These are phyloP conservation scores for Nidula microcarpa DNA, from an alignment of 768 basidiomycete species.

Conservation along the genomic window DNA sequence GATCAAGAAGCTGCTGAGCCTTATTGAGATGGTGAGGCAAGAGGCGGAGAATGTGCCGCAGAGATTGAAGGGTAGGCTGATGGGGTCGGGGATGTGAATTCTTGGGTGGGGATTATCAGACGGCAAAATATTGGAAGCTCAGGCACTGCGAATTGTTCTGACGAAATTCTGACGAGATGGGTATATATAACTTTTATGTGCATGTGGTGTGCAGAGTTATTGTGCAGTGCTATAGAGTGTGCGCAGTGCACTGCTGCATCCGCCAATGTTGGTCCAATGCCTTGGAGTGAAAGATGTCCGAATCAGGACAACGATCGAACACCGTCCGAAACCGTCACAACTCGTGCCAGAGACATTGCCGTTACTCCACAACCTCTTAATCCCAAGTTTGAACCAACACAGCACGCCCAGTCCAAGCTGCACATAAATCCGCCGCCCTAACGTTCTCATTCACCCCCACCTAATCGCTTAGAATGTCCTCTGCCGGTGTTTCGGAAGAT, in stretches of 20 bases:
- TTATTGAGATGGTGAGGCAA: constrained; percentile 96
- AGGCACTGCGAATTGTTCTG: too few relatives aligned
- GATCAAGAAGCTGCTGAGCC: constrained; percentile 88
- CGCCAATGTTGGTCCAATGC: too few relatives aligned
- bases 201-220: too few relatives aligned
- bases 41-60: constrained; percentile 83
- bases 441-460: background rate
- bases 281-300: background rate
- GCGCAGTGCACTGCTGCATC: too few relatives aligned
- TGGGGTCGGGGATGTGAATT: constrained; percentile 45
- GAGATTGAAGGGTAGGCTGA: constrained; percentile 59
- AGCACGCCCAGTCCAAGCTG: too few relatives aligned
- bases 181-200: too few relatives aligned
- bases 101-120: background rate
- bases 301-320: background rate
- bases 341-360: background rate
- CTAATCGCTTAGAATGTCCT: constrained; percentile 21
- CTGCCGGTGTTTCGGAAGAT: constrained; percentile 25
- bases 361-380: too few relatives aligned
- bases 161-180: too few relatives aligned
- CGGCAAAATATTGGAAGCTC: too few relatives aligned
- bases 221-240: too few relatives aligned
- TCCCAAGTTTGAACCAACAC: too few relatives aligned
- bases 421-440: too few relatives aligned
- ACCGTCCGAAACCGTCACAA: background rate